Conservation (phyloP, 1,139 yeast species). For the Sugiyamaella paludigena region DNA sequence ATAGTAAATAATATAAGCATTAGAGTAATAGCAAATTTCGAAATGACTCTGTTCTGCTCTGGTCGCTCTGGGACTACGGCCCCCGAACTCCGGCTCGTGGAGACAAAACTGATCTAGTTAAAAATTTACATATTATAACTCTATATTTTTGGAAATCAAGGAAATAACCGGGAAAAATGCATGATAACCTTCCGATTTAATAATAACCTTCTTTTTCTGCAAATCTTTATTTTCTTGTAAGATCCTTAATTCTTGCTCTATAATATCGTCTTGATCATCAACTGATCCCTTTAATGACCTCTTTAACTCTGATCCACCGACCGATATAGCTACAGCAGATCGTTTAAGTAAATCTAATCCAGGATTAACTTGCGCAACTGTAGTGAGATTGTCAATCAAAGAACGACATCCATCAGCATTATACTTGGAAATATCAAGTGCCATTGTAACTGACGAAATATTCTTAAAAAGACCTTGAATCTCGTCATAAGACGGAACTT, state of each 20-base stretch:
- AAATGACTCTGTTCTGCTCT: not conserved
- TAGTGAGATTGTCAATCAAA: slow-evolving; percentile 25
- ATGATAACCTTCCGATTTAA: slow-evolving; percentile 31
- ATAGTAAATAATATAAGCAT: slow-evolving; percentile 11
- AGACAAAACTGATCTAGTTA: no score
- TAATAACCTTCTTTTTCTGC: slow-evolving; percentile 11
- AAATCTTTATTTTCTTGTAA: slow-evolving; percentile 12
- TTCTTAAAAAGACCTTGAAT: slow-evolving; percentile 1
- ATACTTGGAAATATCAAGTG: slow-evolving; percentile 22
- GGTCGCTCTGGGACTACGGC: no score
- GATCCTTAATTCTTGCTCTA: slow-evolving; percentile 5
- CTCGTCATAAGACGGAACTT: slow-evolving; percentile 48
- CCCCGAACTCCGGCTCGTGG: not conserved
- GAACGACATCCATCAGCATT: slow-evolving; percentile 22
- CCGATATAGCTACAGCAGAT: slow-evolving; percentile 34
- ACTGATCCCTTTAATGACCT: slow-evolving; percentile 15
- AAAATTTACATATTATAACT: not conserved
- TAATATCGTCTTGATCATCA: not conserved
- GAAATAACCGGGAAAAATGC: slow-evolving; percentile 37
- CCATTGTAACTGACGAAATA: slow-evolving; percentile 16
- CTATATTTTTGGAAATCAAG: slow-evolving; percentile 6
- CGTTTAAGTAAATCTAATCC: slow-evolving; percentile 35
- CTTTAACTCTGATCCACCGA: slow-evolving; percentile 23
- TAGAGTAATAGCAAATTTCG: slow-evolving; percentile 1
- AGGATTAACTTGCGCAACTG: slow-evolving; percentile 24